Conservation (phyloP, 2,329 filamentous ascomycete species). For the Penicillium verrucosum region DNA sequence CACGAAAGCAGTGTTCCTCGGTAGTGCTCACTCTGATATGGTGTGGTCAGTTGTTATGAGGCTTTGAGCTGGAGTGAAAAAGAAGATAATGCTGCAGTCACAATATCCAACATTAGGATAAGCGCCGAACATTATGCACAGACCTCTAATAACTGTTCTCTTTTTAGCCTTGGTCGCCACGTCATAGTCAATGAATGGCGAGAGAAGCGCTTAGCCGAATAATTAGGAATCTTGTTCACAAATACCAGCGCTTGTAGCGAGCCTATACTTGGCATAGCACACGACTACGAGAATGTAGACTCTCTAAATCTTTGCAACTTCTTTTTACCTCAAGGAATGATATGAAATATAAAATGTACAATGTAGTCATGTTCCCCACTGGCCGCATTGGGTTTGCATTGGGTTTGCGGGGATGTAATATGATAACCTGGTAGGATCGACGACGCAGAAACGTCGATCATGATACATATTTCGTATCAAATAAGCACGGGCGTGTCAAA, state of each 20-base stretch:
- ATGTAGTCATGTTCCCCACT: neutral
- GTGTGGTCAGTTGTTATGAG: neutral
- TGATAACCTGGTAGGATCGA: conserved; percentile 2
- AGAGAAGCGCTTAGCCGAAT: neutral
- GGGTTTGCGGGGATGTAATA: conserved; percentile 3
- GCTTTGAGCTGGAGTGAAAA: neutral
- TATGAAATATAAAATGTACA: neutral
- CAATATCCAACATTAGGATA: neutral
- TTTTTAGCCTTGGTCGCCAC: neutral
- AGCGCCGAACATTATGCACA: neutral
- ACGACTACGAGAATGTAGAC: neutral
- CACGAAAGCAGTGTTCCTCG: too few relatives aligned
- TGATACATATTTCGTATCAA: neutral
- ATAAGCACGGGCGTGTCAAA: neutral
- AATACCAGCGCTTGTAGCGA: neutral
- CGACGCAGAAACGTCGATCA: conserved; percentile 7
- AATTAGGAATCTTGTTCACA: neutral
- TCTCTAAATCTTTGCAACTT: neutral
- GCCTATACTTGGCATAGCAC: neutral
- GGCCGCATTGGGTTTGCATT: conserved; percentile 5
- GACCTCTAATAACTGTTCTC: neutral
- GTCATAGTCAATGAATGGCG: neutral
- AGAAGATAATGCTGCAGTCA: neutral
- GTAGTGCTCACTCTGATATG: neutral
- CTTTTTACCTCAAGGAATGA: neutral